Conservation (phyloP, 805 yeast genomes). For the Myxozyma mucilagina region DNA sequence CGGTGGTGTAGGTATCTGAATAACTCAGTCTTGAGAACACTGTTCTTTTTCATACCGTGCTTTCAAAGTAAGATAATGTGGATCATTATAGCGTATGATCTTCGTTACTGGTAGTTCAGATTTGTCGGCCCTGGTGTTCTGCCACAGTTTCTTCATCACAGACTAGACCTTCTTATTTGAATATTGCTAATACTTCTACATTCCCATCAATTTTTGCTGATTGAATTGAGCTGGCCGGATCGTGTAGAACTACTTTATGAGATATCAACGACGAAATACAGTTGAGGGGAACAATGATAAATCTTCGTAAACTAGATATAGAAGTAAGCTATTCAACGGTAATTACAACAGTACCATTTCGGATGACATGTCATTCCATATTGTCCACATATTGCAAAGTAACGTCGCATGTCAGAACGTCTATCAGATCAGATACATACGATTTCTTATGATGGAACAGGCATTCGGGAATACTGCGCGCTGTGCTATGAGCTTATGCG, state of each 20-base stretch:
- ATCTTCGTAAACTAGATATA: conserved; percentile 7
- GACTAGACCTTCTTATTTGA: conserved; percentile 26
- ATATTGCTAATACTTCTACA: not conserved
- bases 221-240: conserved; percentile 21
- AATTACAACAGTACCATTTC: too few species aligned
- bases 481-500: too few species aligned
- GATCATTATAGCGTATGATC: conserved; percentile 9
- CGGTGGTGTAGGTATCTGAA: conserved; percentile 63
- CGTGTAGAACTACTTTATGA: conserved; percentile 50
- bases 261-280: not conserved
- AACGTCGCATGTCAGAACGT: too few species aligned
- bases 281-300: not conserved
- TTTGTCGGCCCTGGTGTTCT: conserved; percentile 9
- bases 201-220: not conserved
- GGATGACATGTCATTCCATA: too few species aligned
- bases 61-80: conserved; percentile 23
- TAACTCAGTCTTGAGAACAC: conserved; percentile 78
- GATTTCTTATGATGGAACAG: too few species aligned
- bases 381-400: too few species aligned
- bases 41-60: conserved; percentile 47
- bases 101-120: conserved; percentile 11
- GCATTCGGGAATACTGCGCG: too few species aligned
- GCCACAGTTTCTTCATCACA: conserved; percentile 22
- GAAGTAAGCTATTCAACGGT: too few species aligned
- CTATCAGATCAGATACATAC: too few species aligned